These are phyloP conservation scores for Botrytis elliptica DNA, from an alignment of 2,329 filamentous ascomycete genomes.

Conservation along the genomic window DNA sequence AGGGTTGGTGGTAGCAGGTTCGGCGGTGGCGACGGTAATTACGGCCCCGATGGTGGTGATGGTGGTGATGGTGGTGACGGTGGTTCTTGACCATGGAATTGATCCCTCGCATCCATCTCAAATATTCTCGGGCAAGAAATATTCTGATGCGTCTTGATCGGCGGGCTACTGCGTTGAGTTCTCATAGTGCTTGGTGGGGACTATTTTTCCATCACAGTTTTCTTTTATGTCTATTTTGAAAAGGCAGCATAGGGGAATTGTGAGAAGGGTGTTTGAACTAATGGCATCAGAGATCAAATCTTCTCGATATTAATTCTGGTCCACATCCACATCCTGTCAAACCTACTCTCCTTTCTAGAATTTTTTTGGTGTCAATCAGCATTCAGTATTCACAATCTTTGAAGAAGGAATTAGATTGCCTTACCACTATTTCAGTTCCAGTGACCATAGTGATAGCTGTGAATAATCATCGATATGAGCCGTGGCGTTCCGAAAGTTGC, in stretches of 20 bases:
- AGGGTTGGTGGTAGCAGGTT: background rate
- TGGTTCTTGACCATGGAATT: background rate
- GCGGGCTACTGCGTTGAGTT: background rate
- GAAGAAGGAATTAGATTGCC: no score
- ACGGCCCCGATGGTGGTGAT: background rate
- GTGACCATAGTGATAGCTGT: background rate
- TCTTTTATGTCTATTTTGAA: background rate
- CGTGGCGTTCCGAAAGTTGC: background rate
- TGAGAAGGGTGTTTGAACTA: background rate
- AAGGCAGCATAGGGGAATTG: background rate
- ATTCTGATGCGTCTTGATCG: no score
- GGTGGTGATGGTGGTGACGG: background rate
- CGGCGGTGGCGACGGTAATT: background rate
- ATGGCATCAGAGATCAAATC: background rate
- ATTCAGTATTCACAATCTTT: no score
- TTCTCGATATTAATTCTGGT: background rate
- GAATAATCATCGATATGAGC: background rate
- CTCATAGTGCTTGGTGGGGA: background rate
- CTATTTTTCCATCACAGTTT: no score
- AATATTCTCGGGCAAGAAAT: background rate
- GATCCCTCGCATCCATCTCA: background rate
- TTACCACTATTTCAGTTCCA: no score
- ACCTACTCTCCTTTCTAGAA: no score
- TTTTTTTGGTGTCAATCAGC: no score
- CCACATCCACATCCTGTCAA: no score